These are phyloP conservation scores for Fusarium sublunatum DNA, from an alignment of 2,329 filamentous ascomycete genomes.

Conservation along the genomic window DNA sequence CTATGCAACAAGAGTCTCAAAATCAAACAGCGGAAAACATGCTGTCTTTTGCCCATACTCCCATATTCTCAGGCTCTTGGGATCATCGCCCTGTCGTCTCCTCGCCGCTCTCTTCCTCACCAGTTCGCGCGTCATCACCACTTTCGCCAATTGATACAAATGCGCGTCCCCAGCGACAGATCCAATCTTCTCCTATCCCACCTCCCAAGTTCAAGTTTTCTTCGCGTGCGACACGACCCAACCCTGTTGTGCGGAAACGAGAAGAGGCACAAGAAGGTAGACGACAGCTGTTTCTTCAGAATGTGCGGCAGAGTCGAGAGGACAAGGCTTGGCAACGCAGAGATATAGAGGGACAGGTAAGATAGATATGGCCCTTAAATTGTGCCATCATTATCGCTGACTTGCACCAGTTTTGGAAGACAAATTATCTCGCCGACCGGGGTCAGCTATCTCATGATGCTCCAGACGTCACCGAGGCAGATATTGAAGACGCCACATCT, in stretches of 20 bases:
- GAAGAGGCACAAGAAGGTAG: conserved; percentile 73
- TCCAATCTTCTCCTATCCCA: conserved; percentile 59
- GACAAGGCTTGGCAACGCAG: conserved; percentile 69
- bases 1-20: conserved; percentile 53
- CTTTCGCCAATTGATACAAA: conserved; percentile 59
- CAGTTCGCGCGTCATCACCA: conserved; percentile 63
- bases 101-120: conserved; percentile 64
- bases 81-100: conserved; percentile 61
- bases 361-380: conserved; percentile 8
- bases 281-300: conserved; percentile 75
- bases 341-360: conserved; percentile 69
- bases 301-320: conserved; percentile 69
- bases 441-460: conserved; percentile 51
- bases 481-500: conserved; percentile 63
- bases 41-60: conserved; percentile 57
- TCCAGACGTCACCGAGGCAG: conserved; percentile 59
- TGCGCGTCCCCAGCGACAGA: conserved; percentile 54
- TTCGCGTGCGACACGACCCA: conserved; percentile 67
- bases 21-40: conserved; percentile 47
- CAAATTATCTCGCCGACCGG: conserved; percentile 50
- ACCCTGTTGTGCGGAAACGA: conserved; percentile 69
- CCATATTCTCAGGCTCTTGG: conserved; percentile 58
- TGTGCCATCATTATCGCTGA: conserved; percentile 15
- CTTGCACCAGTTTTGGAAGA: conserved; percentile 50
- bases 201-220: conserved; percentile 62